Conservation (phyloP, 2,329 filamentous ascomycete genomes). For the Arthrobotrys pseudoclavata region DNA sequence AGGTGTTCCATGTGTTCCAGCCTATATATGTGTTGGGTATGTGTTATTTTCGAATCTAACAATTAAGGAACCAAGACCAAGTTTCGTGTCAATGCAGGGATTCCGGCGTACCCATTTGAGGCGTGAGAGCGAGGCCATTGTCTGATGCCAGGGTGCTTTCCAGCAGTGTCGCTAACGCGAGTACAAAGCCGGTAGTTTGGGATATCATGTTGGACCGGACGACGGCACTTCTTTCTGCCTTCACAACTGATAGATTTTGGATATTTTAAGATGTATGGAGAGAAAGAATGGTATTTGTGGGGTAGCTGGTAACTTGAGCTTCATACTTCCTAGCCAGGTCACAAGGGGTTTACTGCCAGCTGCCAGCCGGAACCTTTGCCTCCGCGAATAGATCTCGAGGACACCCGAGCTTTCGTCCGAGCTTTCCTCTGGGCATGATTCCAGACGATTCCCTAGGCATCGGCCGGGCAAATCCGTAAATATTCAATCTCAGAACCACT, state of each 20-base stretch:
- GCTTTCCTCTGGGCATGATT: not conserved
- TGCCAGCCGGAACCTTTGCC: conserved; percentile 4
- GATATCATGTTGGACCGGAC: conserved; percentile 4
- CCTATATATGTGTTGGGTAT: conserved; percentile 63
- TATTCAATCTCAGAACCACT: no score
- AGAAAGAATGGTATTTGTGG: not conserved
- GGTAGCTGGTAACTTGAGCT: not conserved
- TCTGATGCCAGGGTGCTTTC: conserved; percentile 23
- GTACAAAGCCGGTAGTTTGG: not conserved
- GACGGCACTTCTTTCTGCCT: not conserved
- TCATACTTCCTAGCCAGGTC: not conserved
- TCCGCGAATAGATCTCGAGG: conserved; percentile 11
- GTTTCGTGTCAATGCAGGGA: not conserved
- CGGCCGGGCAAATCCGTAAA: no score
- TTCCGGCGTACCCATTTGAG: conserved; percentile 61
- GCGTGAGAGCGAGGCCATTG: conserved; percentile 59
- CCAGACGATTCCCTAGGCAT: no score
- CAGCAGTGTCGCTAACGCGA: conserved; percentile 24
- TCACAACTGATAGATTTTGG: not conserved
- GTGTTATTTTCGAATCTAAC: conserved; percentile 41
- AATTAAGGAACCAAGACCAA: not conserved
- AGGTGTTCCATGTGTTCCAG: conserved; percentile 72
- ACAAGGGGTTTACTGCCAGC: not conserved
- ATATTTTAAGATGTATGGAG: not conserved
- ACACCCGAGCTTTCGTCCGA: not conserved